Evolutionary conservation across 208 protist genomes (phyloP), one percentile per base, ranked within the genome.

Genomic region (Leishmania lainsoni): DNA sequence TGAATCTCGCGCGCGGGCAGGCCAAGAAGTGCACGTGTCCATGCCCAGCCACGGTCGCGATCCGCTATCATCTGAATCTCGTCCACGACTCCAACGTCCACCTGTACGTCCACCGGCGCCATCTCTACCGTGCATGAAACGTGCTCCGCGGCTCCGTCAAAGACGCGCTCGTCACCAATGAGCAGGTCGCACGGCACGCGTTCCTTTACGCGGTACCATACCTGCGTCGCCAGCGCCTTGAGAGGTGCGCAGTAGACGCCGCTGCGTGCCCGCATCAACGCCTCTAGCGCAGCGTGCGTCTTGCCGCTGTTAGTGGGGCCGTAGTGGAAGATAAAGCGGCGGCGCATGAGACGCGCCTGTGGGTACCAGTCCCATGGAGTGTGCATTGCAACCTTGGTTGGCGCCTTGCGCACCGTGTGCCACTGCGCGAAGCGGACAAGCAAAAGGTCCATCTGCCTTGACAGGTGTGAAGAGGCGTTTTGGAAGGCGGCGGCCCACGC

Each of bases 251-350:
- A 97, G 90, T 98, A 99, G 17, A 98, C 89, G 35, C 97, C 98
- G 74, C 84, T 94, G 22, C 90, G 83, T 2, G 94, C 89, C 52
- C 45, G 65, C 69, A 82, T 71, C 63, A 98, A 73, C 61, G 85
- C 86, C 76, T 93, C 84, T 16, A 99, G 78, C 0, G 97, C 97
- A 0, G 83, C 83, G 83, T 99, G 92, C 14, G 97, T 99, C 87
- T 99, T 99, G 51, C 98, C 98, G 82, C 92, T 97, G 88, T 99
- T 99, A 20, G 98, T 99, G 9, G 97, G 96, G 10, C 98, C 98
- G 71, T 94, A 75, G 83, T 99, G 97, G 69, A 96, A 95, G 78
- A 98, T 82, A 77, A 98, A 96, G 16, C 79, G 79, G 45, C 95
- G 94, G 56, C 84, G 85, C 72, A 87, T 93, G 63, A 91, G 87